These are phyloP conservation scores for Tricholoma terreum DNA, from an alignment of 768 basidiomycete genomes.

Conservation along the genomic window DNA sequence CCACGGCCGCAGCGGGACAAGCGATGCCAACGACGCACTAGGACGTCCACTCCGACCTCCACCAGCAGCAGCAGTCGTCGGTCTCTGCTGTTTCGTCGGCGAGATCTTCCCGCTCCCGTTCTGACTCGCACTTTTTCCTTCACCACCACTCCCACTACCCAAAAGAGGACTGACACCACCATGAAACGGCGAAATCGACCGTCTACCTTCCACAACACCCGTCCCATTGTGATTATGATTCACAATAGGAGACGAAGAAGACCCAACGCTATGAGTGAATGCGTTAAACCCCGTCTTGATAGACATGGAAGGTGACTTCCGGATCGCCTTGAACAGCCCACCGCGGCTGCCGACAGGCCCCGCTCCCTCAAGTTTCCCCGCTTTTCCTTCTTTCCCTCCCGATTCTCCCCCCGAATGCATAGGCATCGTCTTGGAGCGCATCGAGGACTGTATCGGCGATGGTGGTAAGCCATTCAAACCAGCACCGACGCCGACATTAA, in stretches of 20 bases:
- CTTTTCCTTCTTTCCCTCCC: neutral
- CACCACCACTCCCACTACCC: neutral
- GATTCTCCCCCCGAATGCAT: too few species aligned
- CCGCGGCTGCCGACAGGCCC: neutral
- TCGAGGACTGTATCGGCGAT: too few species aligned
- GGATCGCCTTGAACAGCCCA: conserved; percentile 27
- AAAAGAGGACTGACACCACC: neutral
- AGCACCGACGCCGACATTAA: too few species aligned
- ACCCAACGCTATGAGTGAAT: neutral
- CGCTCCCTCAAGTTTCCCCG: too few species aligned
- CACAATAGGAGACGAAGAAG: neutral
- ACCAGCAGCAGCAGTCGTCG: neutral
- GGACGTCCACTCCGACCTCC: neutral
- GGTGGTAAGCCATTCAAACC: neutral
- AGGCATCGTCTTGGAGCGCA: too few species aligned
- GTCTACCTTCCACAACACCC: neutral
- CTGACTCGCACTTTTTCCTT: neutral
- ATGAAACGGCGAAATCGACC: neutral
- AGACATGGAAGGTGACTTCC: conserved; percentile 33
- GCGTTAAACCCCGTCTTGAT: neutral
- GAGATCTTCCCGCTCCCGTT: neutral
- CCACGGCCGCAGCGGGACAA: neutral
- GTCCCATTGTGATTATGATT: neutral
- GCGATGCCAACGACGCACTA: neutral
- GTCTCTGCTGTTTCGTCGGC: neutral